Percentiles rank a stretch among this genome's conserved stretches.
Evolutionary conservation across 257 asterid species (phyloP).

Genomic region (Solanum chmielewskii): DNA sequence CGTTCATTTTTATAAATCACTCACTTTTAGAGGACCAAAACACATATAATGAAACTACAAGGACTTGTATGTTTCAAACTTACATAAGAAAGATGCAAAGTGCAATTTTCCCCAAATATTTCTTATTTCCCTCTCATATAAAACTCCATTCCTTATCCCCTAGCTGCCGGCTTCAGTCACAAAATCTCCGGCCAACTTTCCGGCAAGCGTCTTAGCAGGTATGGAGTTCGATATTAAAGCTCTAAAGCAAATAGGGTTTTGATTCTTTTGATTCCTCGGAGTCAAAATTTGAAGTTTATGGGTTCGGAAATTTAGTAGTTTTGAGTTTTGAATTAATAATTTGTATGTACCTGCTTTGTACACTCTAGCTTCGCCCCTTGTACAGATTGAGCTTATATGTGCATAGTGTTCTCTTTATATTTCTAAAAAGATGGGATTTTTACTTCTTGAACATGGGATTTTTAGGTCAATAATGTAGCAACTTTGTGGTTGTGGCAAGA

Average conservation of each 20-base stretch:
- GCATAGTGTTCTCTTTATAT: neutral
- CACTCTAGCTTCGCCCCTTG: neutral
- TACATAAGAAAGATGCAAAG: neutral
- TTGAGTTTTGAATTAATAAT: neutral
- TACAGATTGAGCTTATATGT: neutral
- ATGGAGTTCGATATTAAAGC: neutral
- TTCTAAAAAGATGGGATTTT: neutral
- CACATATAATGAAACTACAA: neutral
- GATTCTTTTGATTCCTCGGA: neutral
- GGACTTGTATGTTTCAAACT: neutral
- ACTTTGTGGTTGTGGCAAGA: neutral
- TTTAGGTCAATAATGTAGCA: neutral
- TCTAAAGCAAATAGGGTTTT: neutral
- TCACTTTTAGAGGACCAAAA: neutral
- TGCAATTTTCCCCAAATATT: neutral
- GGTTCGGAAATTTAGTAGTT: neutral
- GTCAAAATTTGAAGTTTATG: neutral
- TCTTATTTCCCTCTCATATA: neutral
- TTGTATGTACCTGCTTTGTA: neutral
- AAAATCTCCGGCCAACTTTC: neutral
- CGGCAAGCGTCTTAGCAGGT: neutral
- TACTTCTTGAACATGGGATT: neutral
- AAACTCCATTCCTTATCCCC: neutral
- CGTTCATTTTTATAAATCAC: neutral
- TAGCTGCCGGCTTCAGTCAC: neutral